Base-by-base conservation (phyloP, 371 early-diverging fungal genomes). In the Mucor lusitanicus region DNA sequence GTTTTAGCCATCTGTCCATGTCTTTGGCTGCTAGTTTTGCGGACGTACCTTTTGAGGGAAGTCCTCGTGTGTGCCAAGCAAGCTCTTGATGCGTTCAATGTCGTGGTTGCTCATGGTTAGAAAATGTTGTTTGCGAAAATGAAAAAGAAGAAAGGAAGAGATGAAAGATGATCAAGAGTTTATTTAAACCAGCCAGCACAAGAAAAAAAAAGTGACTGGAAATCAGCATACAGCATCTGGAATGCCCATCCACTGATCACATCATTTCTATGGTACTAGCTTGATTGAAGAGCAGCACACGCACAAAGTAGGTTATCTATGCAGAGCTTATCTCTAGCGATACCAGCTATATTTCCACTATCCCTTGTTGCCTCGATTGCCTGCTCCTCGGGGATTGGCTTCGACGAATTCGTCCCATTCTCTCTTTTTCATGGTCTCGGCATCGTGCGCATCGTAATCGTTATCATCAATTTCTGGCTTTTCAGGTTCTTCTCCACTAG, bases 391-490 rank as follows among this genome's bases (percentile, higher is more conserved):
- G 13, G 97, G 96, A 69, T 95, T 97, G 15, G 85, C 86, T 66
- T 99, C 99, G 56, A 87, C 95, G 73, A 96, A 99, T 25, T 94
- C 93, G 70, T 99, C 99, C 93, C 91, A 96, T 46, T 89, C 88
- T 59, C 97, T 87, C 32, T 90, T 80, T 69, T 95, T 96, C 72
- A 88, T 74, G 9, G 91, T 93, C 72, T 91, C 94, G 23, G 88
- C 91, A 75, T 97, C 94, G 15, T 86, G 61, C 3, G 92, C 97
- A 12, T 78, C 92, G 28, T 93, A 81, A 69, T 96, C 94, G 40
- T 94, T 89, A 66, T 95, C 95, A 61, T 93, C 92, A 59, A 83
- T 74, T 0, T 76, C 80, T 37, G 84, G 81, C 60, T 92, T 91
- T 39, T 90, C 84, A 19, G 89, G 88, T 67, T 84, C 75, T 30